Conservation (phyloP, 805 yeast species). For the Suhomyces prunicola region DNA sequence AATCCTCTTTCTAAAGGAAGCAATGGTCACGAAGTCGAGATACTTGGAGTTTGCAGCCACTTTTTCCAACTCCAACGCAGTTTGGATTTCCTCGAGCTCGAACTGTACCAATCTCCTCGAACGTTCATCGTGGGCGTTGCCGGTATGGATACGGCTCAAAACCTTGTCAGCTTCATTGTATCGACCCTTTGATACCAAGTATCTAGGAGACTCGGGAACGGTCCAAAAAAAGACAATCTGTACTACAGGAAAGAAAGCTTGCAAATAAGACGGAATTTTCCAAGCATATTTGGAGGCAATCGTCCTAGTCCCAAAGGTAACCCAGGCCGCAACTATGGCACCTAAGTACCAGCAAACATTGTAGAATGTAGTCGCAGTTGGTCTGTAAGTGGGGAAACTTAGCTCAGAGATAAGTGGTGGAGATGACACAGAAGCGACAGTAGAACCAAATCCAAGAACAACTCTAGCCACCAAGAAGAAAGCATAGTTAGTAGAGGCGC, state of each 20-base stretch:
- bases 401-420: slow-evolving; percentile 52
- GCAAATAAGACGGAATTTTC: slow-evolving; percentile 55
- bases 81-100: slow-evolving; percentile 23
- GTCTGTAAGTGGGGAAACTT: slow-evolving; percentile 42
- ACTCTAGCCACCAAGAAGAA: slow-evolving; percentile 45
- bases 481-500: slow-evolving; percentile 30
- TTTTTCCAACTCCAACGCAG: slow-evolving; percentile 37
- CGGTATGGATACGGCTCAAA: slow-evolving; percentile 40
- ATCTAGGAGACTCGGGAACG: slow-evolving; percentile 42
- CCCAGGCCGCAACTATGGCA: slow-evolving; percentile 52
- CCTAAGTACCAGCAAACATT: slow-evolving; percentile 54
- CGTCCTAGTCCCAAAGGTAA: slow-evolving; percentile 44
- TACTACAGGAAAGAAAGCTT: slow-evolving; percentile 45
- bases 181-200: slow-evolving; percentile 20
- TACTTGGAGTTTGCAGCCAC: slow-evolving; percentile 30
- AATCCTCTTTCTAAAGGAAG: slow-evolving; percentile 42
- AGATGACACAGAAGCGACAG: slow-evolving; percentile 40
- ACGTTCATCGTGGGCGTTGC: slow-evolving; percentile 27
- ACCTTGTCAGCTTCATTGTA: slow-evolving; percentile 24
- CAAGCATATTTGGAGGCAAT: slow-evolving; percentile 38
- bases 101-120: slow-evolving; percentile 16
- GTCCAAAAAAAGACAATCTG: slow-evolving; percentile 34
- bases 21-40: slow-evolving; percentile 36
- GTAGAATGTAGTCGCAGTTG: slow-evolving; percentile 33
- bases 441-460: slow-evolving; percentile 47